phyloP scores from a whole-genome alignment of 2,329 filamentous ascomycete species.

The Pyrenophora tritici-repentis region DNA sequence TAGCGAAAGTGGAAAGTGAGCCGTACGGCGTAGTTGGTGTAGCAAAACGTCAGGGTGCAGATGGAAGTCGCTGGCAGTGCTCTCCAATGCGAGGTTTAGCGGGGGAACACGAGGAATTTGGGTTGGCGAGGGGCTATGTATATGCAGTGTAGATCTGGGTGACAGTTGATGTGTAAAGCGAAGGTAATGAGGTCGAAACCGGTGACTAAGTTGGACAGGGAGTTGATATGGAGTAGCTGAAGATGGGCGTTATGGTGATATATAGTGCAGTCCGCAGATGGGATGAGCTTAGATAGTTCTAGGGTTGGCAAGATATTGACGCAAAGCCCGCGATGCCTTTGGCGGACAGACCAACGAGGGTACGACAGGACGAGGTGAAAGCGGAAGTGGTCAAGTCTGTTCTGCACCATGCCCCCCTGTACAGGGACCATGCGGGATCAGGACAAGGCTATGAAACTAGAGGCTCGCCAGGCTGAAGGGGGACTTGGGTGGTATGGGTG shows the following conservation, averaged over 20 bases:
- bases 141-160: slow-evolving; percentile 41
- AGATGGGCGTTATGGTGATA: slow-evolving; percentile 42
- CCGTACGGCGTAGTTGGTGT: slow-evolving; percentile 15
- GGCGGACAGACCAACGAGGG: slow-evolving; percentile 32
- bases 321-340: slow-evolving; percentile 28
- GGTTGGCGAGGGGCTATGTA: slow-evolving; percentile 41
- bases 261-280: slow-evolving; percentile 39
- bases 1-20: slow-evolving; percentile 24
- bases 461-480: slow-evolving; percentile 33
- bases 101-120: slow-evolving; percentile 19
- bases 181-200: slow-evolving; percentile 39
- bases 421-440: slow-evolving; percentile 42
- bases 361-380: slow-evolving; percentile 40
- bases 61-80: slow-evolving; percentile 16
- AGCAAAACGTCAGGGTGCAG: slow-evolving; percentile 20
- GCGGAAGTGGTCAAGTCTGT: slow-evolving; percentile 42
- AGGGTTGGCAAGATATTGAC: slow-evolving; percentile 40
- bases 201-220: slow-evolving; percentile 38
- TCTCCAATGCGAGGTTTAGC: slow-evolving; percentile 11
- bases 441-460: slow-evolving; percentile 44
- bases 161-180: slow-evolving; percentile 35
- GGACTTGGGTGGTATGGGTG: slow-evolving; percentile 39
- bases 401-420: slow-evolving; percentile 44
- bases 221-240: slow-evolving; percentile 34
- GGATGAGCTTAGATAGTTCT: slow-evolving; percentile 39